Base-by-base conservation (phyloP, 129 eudicot genomes). In the Artemisia tridentata region DNA sequence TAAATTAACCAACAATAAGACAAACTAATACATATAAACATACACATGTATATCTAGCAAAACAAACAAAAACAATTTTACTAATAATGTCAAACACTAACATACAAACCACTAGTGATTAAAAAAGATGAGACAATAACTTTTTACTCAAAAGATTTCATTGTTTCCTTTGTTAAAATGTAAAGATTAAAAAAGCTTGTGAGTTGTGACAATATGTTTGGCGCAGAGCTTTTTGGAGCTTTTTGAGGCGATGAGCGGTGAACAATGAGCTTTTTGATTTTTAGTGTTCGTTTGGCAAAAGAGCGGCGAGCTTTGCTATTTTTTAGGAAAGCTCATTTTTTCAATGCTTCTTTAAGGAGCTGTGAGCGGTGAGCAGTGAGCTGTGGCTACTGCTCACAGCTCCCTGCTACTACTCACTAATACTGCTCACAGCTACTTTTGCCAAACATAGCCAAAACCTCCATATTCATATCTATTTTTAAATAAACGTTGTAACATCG, bases 81-180 rank as follows among this genome's bases (percentile, higher is more conserved):
- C 21, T 19, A 10, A 56, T 29, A 19, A 56, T 20, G 29, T 55
- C 27, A 55, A 57, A 10, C 63, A 20, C 63, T 57, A 19, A 57
- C 6, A 57, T 57, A 57, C 63, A 57, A 57, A 57, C 11, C 29
- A 57, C 63, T 57, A 57, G 29, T 18, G 63, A 57, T 57, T 57
- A 29, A 57, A 19, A 18, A 57, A 27, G 12, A 9, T 19, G 23
- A 57, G 23, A 49, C 54, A 27, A 11, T 57, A 57, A 57, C 15
- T 57, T 57, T 19, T 19, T 21, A 29, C 34, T 29, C 16, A 58
- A 58, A 19, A 58, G 31, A 29, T 58, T 58, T 58, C 21, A 58
- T 58, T 49, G 54, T 49, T 20, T 56, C 25, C 31, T 23, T 20
- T 58, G 34, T 19, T 20, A 58, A 11, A 58, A 5, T 58, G 63